Conservation (phyloP, 495 filamentous ascomycete species). For the Aspergillus funiculosus region DNA sequence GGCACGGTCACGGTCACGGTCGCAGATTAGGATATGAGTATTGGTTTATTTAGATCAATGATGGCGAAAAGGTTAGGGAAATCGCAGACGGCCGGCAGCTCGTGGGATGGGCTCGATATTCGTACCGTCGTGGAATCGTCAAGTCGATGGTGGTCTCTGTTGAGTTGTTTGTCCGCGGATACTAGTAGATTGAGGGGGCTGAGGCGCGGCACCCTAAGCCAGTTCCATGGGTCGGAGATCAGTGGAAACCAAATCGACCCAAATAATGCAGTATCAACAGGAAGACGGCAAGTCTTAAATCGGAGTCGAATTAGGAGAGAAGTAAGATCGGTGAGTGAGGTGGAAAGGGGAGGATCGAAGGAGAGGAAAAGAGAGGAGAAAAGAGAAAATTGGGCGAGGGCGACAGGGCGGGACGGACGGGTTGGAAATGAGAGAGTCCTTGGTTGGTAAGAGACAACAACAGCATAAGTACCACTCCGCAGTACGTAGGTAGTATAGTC, state of each 20-base stretch:
- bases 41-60: background rate
- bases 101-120: background rate
- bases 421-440: background rate
- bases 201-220: constrained; percentile 7
- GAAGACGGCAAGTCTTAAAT: too few relatives aligned
- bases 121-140: constrained; percentile 32
- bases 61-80: background rate
- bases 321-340: background rate
- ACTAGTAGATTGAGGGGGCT: background rate
- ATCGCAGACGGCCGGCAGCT: background rate
- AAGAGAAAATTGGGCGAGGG: background rate
- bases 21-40: background rate
- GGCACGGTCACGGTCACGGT: constrained; percentile 15
- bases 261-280: too few relatives aligned
- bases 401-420: background rate
- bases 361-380: constrained; percentile 1
- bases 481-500: too few relatives aligned
- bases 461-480: background rate
- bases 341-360: background rate
- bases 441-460: background rate
- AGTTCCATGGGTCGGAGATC: constrained; percentile 18
- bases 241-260: constrained; percentile 1
- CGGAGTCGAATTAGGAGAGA: background rate
- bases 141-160: constrained; percentile 1
- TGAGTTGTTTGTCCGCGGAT: background rate